Evolutionary conservation across 148 eudicot species (phyloP).

Genomic region (Rhododendron simsii): DNA sequence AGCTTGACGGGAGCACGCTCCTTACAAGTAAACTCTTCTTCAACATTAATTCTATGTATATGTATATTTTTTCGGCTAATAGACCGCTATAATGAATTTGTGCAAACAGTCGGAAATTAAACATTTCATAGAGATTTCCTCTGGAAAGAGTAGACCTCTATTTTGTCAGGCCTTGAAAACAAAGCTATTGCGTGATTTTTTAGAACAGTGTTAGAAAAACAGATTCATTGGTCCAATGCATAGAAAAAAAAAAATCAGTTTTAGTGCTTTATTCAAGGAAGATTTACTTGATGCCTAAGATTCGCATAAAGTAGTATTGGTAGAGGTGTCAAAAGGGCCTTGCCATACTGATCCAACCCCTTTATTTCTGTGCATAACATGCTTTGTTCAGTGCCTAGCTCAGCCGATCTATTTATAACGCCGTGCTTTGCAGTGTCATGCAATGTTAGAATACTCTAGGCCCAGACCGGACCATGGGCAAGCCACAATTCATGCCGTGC

Average conservation of each 20-base stretch:
- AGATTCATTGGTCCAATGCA: neutral
- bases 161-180: neutral
- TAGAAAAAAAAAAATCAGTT: neutral
- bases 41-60: neutral
- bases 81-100: neutral
- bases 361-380: neutral
- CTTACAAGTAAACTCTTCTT: neutral
- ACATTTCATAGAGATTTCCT: neutral
- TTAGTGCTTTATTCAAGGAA: neutral
- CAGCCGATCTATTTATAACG: neutral
- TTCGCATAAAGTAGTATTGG: neutral
- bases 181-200: neutral
- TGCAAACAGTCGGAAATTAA: neutral
- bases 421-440: neutral
- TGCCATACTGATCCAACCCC: neutral
- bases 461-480: neutral
- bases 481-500: neutral
- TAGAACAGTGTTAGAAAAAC: neutral
- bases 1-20: too few species aligned
- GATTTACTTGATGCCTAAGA: neutral
- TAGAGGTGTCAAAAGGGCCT: neutral
- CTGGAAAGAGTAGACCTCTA: neutral
- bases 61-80: neutral
- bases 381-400: neutral
- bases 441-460: neutral